These are phyloP conservation scores for Penicillium sp. DNA, from an alignment of 2,329 filamentous ascomycete genomes.

Conservation along the genomic window DNA sequence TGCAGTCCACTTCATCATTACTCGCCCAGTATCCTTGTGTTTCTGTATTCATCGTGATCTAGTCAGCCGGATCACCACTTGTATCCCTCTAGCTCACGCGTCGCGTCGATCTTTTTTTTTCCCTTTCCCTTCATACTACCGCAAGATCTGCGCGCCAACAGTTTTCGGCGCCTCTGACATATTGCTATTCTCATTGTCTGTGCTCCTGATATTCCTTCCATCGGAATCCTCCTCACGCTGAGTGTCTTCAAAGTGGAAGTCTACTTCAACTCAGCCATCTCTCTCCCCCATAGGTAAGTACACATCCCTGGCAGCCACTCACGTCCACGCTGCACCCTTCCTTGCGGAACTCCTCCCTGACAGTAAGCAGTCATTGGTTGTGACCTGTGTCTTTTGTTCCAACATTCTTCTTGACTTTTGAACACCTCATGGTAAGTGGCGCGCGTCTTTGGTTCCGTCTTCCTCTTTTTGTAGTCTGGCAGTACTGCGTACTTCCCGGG, in stretches of 20 bases:
- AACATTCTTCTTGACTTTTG: background rate
- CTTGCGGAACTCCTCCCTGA: conserved; percentile 8
- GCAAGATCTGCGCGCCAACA: conserved; percentile 14
- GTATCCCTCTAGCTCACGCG: conserved; percentile 13
- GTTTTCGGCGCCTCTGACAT: conserved; percentile 1
- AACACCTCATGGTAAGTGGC: conserved; percentile 21
- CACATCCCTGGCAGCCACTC: conserved; percentile 36
- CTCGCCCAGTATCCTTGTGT: conserved; percentile 4
- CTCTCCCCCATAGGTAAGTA: conserved; percentile 16
- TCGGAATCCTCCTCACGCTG: conserved; percentile 7
- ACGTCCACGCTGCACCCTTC: conserved; percentile 18
- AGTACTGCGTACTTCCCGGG: conserved; percentile 26
- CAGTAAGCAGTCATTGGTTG: conserved; percentile 9
- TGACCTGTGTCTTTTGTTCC: background rate
- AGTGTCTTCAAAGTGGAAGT: conserved; percentile 9
- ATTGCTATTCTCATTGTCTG: conserved; percentile 4
- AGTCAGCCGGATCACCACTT: background rate
- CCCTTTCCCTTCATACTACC: conserved; percentile 15
- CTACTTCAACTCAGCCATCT: conserved; percentile 18
- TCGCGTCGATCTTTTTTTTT: conserved; percentile 14
- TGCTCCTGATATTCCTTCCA: background rate
- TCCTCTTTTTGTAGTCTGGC: conserved; percentile 12
- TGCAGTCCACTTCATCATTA: conserved; percentile 9
- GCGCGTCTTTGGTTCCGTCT: conserved; percentile 5
- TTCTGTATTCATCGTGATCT: conserved; percentile 1